phyloP scores from a whole-genome alignment of 805 yeast species.

The Starmerella bacillaris region DNA sequence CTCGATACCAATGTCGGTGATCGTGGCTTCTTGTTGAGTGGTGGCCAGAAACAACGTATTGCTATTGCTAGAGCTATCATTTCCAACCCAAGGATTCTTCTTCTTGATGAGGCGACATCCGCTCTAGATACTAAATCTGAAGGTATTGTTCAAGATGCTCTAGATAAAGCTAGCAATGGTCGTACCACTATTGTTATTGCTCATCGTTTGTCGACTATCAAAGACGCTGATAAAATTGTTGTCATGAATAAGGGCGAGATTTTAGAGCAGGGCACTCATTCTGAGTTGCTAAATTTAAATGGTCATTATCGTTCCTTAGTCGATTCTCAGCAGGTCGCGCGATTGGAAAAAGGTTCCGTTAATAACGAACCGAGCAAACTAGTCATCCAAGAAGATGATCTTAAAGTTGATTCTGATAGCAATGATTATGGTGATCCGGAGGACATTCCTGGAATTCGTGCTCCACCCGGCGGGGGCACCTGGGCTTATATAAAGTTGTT shows the following conservation, averaged over 20 bases:
- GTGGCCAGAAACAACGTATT: constrained; percentile 57
- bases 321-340: constrained; percentile 22
- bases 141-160: constrained; percentile 27
- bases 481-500: constrained; percentile 11
- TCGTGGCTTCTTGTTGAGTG: constrained; percentile 42
- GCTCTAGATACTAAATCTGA: constrained; percentile 35
- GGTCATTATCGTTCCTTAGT: constrained; percentile 24
- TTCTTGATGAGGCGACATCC: constrained; percentile 50
- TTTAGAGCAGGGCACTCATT: constrained; percentile 30
- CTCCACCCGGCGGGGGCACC: constrained; percentile 6
- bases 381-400: constrained; percentile 11
- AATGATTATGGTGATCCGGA: not conserved
- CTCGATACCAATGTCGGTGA: constrained; percentile 52
- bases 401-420: constrained; percentile 5
- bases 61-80: constrained; percentile 56
- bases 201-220: constrained; percentile 38
- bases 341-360: constrained; percentile 6
- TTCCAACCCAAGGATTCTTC: constrained; percentile 40
- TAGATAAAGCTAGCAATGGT: constrained; percentile 22
- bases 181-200: constrained; percentile 42
- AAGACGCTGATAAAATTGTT: constrained; percentile 37
- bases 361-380: constrained; percentile 9
- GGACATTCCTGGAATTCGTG: constrained; percentile 15
- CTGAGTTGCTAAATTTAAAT: constrained; percentile 20
- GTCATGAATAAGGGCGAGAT: constrained; percentile 36